These are phyloP conservation scores for Suillus bovinus DNA, from an alignment of 768 basidiomycete species.

Conservation along the genomic window DNA sequence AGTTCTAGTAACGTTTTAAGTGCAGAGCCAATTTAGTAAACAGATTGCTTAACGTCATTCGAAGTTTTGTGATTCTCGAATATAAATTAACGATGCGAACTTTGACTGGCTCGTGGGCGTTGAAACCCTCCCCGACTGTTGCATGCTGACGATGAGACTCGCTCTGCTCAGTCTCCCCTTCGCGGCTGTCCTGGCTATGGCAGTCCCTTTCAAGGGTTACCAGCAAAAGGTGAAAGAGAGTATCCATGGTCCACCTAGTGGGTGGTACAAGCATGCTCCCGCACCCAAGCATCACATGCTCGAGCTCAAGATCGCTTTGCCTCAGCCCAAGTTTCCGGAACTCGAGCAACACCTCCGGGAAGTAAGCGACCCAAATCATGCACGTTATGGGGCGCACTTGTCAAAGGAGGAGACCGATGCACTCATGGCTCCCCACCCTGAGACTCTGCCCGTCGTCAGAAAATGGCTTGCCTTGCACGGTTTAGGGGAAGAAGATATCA, in stretches of 20 bases:
- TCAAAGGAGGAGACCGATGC: slow-evolving; percentile 66
- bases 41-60: not conserved
- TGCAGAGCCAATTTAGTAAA: not conserved
- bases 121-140: not conserved
- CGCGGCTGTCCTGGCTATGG: slow-evolving; percentile 16
- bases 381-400: slow-evolving; percentile 57
- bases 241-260: slow-evolving; percentile 41
- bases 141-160: not conserved
- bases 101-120: not conserved
- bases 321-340: slow-evolving; percentile 48
- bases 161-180: slow-evolving; percentile 8
- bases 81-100: not conserved
- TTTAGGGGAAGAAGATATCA: slow-evolving; percentile 45
- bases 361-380: slow-evolving; percentile 55
- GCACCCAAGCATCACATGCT: slow-evolving; percentile 48
- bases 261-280: slow-evolving; percentile 46
- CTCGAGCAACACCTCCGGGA: slow-evolving; percentile 56
- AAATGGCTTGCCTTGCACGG: slow-evolving; percentile 64
- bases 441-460: slow-evolving; percentile 53
- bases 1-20: not conserved
- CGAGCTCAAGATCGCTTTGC: slow-evolving; percentile 57
- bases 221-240: slow-evolving; percentile 48
- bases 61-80: not conserved
- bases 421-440: slow-evolving; percentile 56
- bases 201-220: slow-evolving; percentile 13